Evolutionary conservation across 1,284 basidiomycete genomes (phyloP), one percentile per base, ranked within the genome.

Genomic region (Leccinum cinnamomeum): DNA sequence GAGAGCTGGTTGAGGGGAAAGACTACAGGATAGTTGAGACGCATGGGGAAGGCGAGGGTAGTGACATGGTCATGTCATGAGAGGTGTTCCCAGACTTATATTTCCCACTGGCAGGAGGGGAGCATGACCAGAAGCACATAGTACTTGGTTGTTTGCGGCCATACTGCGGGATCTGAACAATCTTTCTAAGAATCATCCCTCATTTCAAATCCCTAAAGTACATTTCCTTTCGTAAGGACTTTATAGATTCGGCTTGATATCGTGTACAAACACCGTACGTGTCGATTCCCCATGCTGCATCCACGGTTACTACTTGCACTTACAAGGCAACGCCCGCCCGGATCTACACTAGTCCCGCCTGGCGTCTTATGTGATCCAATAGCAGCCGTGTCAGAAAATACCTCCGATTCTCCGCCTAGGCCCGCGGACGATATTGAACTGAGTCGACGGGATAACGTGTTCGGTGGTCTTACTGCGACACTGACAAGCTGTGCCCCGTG

Each of bases 221-320:
- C 72, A 76, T 75, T 70, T 71, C 70, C 65, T 70, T 60, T 72
- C 72, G 70, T 74, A 73, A 76, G 53, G 68, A 75, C 66, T 55
- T 76, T 70, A 74, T 70, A 63, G 59, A 67, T 72, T 74, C 65
- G 73, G 58, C 57, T 88, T 94, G 75, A 97, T 87, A 72, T 96
- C 94, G 75, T 97, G 94, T 41, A 97, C 87, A 72, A 96, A 89
- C 14, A 97, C 90, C 14, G 92, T 94, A 67, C 86, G 84, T 14
- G 95, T 96, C 48, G 90, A 90, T 67, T 95, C 92, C 41, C 94
- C 95, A 72, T 92, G 89, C 94, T 30, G 28, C 95, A 98, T 51
- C 96, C 97, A 59, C 97, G 84, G 74, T 97, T 96, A 48, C 97
- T 97, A 66, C 93, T 95, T 7, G 95, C 92, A 69, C 92, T 93